Percentiles rank a stretch among this genome's conserved stretches.
phyloP scores from a whole-genome alignment of 2,329 filamentous ascomycete species.

The Amauroascus niger region DNA sequence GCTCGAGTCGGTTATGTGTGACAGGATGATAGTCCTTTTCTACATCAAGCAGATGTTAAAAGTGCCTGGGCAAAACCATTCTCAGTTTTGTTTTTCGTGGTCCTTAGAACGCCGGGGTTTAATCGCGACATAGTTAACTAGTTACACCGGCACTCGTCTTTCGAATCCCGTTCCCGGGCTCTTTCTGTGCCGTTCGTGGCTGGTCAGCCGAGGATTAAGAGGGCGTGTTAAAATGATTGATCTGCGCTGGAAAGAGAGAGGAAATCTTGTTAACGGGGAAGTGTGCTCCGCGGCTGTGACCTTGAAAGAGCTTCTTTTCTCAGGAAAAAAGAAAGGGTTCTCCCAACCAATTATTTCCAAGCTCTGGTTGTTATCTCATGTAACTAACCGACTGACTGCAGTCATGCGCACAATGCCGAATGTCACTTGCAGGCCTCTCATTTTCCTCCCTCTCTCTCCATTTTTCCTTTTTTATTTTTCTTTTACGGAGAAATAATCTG shows the following conservation, averaged over 20 bases:
- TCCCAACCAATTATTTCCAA: background rate
- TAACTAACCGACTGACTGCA: background rate
- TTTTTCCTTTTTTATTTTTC: no score
- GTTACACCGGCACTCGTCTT: no score
- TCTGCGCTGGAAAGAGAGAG: background rate
- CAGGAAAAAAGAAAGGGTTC: no score
- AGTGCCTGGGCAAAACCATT: no score
- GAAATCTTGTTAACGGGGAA: no score
- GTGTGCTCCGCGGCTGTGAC: background rate
- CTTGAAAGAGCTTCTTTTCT: background rate
- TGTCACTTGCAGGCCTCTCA: background rate
- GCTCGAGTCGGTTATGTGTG: no score
- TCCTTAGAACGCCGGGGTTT: background rate
- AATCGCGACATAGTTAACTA: no score
- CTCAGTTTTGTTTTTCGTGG: no score
- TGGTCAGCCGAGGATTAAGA: no score
- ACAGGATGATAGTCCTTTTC: no score
- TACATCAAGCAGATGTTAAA: no score
- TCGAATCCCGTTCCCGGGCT: background rate
- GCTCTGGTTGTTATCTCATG: background rate
- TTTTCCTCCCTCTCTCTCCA: no score
- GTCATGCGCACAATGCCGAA: background rate
- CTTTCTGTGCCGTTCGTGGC: background rate
- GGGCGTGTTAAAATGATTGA: background rate
- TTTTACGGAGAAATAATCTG: background rate